phyloP scores from a whole-genome alignment of 2,329 filamentous ascomycete genomes.

The Claviceps monticola region DNA sequence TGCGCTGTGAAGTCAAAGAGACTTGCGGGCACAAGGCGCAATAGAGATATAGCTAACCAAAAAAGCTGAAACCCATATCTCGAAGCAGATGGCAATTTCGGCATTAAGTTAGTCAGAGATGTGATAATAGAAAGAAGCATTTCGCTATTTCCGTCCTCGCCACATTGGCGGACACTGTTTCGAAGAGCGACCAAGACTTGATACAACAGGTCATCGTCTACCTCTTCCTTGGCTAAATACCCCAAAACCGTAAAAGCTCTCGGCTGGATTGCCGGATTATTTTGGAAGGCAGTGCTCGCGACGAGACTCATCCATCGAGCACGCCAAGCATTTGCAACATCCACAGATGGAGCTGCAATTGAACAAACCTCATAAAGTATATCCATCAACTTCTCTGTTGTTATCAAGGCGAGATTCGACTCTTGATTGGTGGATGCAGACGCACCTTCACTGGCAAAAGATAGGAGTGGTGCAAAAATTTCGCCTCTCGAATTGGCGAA shows the following conservation, averaged over 20 bases:
- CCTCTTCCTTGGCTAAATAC: conserved; percentile 55
- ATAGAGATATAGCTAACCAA: conserved; percentile 54
- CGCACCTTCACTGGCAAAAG: conserved; percentile 35
- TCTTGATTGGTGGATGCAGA: conserved; percentile 43
- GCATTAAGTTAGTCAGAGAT: conserved; percentile 57
- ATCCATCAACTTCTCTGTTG: conserved; percentile 47
- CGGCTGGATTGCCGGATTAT: conserved; percentile 57
- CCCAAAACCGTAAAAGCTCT: conserved; percentile 59
- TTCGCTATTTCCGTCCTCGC: conserved; percentile 49
- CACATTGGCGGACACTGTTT: conserved; percentile 50
- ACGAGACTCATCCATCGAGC: conserved; percentile 62
- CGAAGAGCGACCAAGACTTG: conserved; percentile 56
- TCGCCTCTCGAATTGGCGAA: conserved; percentile 47
- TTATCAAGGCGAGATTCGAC: conserved; percentile 32
- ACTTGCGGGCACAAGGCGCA: conserved; percentile 46
- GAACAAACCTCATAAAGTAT: conserved; percentile 50
- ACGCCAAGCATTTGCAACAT: conserved; percentile 55
- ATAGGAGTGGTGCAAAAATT: conserved; percentile 36
- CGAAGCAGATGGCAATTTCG: conserved; percentile 51
- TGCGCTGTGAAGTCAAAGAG: conserved; percentile 53
- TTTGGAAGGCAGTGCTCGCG: conserved; percentile 59
- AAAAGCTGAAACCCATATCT: conserved; percentile 57
- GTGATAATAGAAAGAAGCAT: conserved; percentile 57
- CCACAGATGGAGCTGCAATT: conserved; percentile 48
- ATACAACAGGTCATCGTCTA: conserved; percentile 57